Evolutionary conservation across 208 protist species (phyloP).

Genomic region (Trypanosoma grayi): DNA sequence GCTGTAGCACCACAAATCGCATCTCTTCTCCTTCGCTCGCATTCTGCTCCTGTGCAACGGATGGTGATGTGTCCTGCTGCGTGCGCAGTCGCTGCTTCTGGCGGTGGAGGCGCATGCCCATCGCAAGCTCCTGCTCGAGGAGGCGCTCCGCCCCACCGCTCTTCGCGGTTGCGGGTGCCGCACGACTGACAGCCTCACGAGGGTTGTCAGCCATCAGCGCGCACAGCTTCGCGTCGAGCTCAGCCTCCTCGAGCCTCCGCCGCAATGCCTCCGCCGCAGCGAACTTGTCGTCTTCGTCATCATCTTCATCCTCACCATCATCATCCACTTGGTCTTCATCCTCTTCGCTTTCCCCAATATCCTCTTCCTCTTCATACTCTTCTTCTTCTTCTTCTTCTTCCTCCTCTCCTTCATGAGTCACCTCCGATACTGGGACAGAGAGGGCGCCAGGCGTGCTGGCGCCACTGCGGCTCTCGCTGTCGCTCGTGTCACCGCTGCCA

Average conservation of each 20-base stretch:
- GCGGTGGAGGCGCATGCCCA: slow-evolving; percentile 19
- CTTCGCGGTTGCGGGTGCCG: background rate
- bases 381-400: slow-evolving; percentile 14
- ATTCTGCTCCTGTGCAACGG: background rate
- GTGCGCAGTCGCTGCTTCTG: slow-evolving; percentile 5
- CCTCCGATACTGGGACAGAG: background rate
- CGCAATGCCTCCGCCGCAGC: slow-evolving; percentile 18
- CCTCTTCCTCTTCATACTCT: slow-evolving; percentile 9
- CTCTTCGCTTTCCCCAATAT: slow-evolving; percentile 12
- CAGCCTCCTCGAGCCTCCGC: slow-evolving; percentile 9
- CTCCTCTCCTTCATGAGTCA: slow-evolving; percentile 10
- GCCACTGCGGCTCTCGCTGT: background rate
- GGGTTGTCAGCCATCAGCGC: slow-evolving; percentile 15
- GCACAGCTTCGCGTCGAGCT: slow-evolving; percentile 21
- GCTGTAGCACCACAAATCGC: slow-evolving; percentile 14
- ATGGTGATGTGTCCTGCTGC: background rate
- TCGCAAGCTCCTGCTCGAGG: slow-evolving; percentile 17
- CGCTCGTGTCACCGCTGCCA: background rate
- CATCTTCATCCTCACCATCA: slow-evolving; percentile 15
- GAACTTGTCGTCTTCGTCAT: slow-evolving; percentile 8
- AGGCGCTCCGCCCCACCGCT: slow-evolving; percentile 6
- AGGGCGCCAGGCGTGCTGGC: background rate
- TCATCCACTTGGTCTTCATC: slow-evolving; percentile 8
- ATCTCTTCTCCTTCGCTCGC: slow-evolving; percentile 3
- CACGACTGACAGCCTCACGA: background rate